Conservation (phyloP, 1,139 yeast genomes). For the Wickerhamiella pararugosa region DNA sequence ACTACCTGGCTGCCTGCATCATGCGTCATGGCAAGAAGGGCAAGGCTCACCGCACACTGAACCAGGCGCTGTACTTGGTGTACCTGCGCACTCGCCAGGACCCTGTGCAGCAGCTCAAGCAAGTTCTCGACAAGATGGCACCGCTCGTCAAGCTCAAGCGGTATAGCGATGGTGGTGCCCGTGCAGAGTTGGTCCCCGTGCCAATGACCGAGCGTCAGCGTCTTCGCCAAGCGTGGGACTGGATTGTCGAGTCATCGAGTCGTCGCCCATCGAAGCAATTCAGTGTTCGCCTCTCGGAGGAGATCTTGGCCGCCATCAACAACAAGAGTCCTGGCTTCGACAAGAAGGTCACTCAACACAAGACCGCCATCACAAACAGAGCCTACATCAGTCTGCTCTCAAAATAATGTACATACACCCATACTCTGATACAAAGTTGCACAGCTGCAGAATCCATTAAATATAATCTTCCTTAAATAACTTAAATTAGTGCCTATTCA, state of each 20-base stretch:
- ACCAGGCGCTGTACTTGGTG: slow-evolving; percentile 68
- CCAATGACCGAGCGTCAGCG: slow-evolving; percentile 77
- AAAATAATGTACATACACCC: neutral
- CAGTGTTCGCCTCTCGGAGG: slow-evolving; percentile 83
- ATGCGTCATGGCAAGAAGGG: slow-evolving; percentile 91
- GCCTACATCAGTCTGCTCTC: slow-evolving; percentile 23
- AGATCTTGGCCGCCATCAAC: slow-evolving; percentile 57
- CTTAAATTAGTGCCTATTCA: too few species aligned
- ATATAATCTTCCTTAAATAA: too few species aligned
- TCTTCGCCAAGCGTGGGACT: slow-evolving; percentile 67
- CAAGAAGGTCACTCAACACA: slow-evolving; percentile 70
- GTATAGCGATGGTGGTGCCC: slow-evolving; percentile 74
- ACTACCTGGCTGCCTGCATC: slow-evolving; percentile 67
- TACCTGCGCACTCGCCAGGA: slow-evolving; percentile 55
- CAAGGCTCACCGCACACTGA: slow-evolving; percentile 56
- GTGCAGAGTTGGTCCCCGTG: slow-evolving; percentile 62
- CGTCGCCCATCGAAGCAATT: slow-evolving; percentile 69
- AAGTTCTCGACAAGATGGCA: slow-evolving; percentile 65
- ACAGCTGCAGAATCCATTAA: too few species aligned
- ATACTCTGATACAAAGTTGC: neutral
- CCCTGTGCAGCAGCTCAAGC: slow-evolving; percentile 62
- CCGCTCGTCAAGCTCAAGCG: slow-evolving; percentile 74
- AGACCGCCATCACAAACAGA: slow-evolving; percentile 47
- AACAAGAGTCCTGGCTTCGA: slow-evolving; percentile 79
- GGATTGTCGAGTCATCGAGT: slow-evolving; percentile 78